Evolutionary conservation across 306 rosid genomes (phyloP).

Genomic region (Quercus robur): DNA sequence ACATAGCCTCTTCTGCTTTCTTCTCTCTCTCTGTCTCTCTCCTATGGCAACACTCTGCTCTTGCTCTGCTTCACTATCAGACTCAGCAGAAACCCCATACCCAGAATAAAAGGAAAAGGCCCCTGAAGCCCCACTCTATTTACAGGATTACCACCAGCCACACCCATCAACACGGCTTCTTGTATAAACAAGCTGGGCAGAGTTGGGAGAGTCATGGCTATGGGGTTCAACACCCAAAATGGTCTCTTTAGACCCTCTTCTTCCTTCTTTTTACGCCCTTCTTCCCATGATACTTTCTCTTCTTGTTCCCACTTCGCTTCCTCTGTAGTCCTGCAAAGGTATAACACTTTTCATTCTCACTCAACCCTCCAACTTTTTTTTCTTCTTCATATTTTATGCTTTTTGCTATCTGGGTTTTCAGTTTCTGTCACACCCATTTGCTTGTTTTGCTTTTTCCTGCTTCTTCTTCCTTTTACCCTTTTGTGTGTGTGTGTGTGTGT

Average conservation of each 20-base stretch:
- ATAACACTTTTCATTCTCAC: constrained; percentile 1
- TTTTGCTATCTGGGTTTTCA: constrained; percentile 3
- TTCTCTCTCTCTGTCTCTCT: background rate
- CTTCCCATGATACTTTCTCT: constrained; percentile 31
- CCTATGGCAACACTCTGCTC: constrained; percentile 28
- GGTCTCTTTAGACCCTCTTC: constrained; percentile 52
- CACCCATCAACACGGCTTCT: constrained; percentile 42
- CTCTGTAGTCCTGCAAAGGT: constrained; percentile 44
- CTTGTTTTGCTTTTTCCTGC: background rate
- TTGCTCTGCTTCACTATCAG: constrained; percentile 27
- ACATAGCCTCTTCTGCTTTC: constrained; percentile 28
- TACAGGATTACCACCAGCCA: constrained; percentile 23
- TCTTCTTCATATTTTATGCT: background rate
- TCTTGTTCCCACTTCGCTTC: constrained; percentile 44
- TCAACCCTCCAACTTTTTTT: background rate
- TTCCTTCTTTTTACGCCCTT: constrained; percentile 44
- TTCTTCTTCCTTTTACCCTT: background rate
- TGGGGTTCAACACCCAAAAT: constrained; percentile 61
- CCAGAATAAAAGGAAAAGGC: constrained; percentile 11
- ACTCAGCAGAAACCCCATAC: constrained; percentile 29
- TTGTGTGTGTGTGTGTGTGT: background rate
- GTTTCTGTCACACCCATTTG: constrained; percentile 15
- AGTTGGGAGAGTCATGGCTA: constrained; percentile 44
- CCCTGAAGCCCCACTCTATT: background rate
- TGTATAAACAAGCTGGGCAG: constrained; percentile 50